Evolutionary conservation across 441 rosid genomes (phyloP).

Genomic region (Syzygium malaccense): DNA sequence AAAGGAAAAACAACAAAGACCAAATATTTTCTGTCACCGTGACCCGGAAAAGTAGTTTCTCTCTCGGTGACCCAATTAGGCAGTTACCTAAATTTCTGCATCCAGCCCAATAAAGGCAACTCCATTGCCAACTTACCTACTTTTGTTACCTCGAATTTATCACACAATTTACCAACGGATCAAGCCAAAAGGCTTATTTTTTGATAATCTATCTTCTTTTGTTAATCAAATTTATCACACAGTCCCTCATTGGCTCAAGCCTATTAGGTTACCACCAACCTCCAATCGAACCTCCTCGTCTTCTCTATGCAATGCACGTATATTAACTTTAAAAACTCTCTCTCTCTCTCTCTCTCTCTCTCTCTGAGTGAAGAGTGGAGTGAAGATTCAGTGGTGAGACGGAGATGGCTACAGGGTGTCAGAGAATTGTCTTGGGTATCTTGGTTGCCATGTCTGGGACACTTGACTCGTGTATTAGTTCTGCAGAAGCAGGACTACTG

Average conservation of each 20-base stretch:
- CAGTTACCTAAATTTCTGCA: not conserved
- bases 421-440: not conserved
- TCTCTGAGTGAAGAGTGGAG: not conserved
- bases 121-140: not conserved
- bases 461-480: not conserved
- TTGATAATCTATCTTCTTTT: not conserved
- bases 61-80: not conserved
- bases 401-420: not conserved
- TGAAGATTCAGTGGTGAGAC: not conserved
- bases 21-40: not conserved
- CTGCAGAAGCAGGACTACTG: not conserved
- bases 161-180: not conserved
- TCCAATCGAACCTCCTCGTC: not conserved
- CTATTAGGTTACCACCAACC: not conserved
- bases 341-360: not conserved
- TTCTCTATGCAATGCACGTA: not conserved
- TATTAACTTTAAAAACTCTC: not conserved
- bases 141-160: not conserved
- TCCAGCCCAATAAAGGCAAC: not conserved
- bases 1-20: not conserved
- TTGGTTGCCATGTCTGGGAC: not conserved
- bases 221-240: not conserved
- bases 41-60: not conserved
- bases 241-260: not conserved
- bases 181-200: not conserved